Percentiles rank a stretch among this genome's conserved stretches.
phyloP scores from a whole-genome alignment of 2,329 filamentous ascomycete genomes.

The Pseudogymnoascus sp. region DNA sequence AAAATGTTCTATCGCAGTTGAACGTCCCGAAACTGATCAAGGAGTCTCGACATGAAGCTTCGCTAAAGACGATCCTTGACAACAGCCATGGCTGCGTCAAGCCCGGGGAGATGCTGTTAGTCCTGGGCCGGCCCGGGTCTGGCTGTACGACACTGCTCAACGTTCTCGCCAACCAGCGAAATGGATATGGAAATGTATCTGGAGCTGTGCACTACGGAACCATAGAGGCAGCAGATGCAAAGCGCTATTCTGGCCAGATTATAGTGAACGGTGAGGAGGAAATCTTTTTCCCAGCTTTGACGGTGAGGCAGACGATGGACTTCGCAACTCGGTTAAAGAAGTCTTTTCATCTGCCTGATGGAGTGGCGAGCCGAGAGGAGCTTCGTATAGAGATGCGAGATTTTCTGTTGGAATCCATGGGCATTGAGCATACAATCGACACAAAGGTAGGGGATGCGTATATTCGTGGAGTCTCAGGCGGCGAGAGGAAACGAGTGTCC shows the following conservation, averaged over 20 bases:
- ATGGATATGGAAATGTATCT: constrained; percentile 48
- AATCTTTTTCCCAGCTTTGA: constrained; percentile 42
- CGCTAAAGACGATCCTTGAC: constrained; percentile 56
- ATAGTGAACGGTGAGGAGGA: constrained; percentile 47
- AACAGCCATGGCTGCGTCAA: constrained; percentile 60
- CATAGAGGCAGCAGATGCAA: constrained; percentile 34
- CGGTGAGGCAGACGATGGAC: constrained; percentile 43
- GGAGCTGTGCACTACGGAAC: constrained; percentile 52
- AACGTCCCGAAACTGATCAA: constrained; percentile 45
- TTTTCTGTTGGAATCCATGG: constrained; percentile 32
- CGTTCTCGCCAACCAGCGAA: constrained; percentile 55
- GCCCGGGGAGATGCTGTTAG: constrained; percentile 64
- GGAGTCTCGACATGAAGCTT: constrained; percentile 46
- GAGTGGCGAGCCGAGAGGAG: constrained; percentile 29
- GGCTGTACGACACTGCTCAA: constrained; percentile 67
- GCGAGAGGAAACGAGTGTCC: constrained; percentile 52
- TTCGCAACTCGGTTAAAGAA: constrained; percentile 51
- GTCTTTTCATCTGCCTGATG: constrained; percentile 43
- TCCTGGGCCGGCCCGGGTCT: constrained; percentile 59
- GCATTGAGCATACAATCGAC: constrained; percentile 45
- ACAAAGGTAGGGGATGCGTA: constrained; percentile 51
- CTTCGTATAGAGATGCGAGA: constrained; percentile 47
- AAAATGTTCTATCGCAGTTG: constrained; percentile 54
- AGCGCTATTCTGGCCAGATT: constrained; percentile 47
- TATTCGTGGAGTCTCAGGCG: constrained; percentile 53